phyloP scores from a whole-genome alignment of 164 flowering plant genomes.

The Kingdonia uniflora region DNA sequence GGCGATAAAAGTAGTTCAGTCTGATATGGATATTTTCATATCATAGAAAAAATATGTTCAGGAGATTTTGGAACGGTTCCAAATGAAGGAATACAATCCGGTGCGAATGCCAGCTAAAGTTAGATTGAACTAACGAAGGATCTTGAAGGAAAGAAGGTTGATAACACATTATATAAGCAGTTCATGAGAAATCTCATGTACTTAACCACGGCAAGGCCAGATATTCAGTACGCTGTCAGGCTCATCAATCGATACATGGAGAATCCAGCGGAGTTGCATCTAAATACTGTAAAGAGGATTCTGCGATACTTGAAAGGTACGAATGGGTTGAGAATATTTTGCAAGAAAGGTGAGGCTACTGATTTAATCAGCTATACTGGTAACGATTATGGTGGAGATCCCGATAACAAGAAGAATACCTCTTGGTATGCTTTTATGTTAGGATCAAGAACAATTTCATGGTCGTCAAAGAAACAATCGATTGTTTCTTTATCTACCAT shows the following conservation, averaged over 20 bases:
- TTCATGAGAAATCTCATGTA: conserved; percentile 1
- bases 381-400: no score
- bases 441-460: neutral
- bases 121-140: neutral
- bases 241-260: neutral
- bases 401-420: no score
- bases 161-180: neutral
- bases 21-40: neutral
- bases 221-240: no score
- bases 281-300: neutral
- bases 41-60: neutral
- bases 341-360: neutral
- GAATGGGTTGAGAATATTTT: neutral
- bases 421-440: conserved; percentile 1
- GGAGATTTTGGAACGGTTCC: neutral
- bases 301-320: neutral
- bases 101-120: neutral
- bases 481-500: neutral
- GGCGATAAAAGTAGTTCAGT: neutral
- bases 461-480: neutral
- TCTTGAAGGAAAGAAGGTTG: neutral
- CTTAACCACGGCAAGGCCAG: neutral
- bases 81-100: conserved; percentile 2
- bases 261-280: neutral
- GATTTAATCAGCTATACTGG: no score